Evolutionary conservation across 2,329 filamentous ascomycete genomes (phyloP).

Genomic region (Phaeoacremonium minimum): DNA sequence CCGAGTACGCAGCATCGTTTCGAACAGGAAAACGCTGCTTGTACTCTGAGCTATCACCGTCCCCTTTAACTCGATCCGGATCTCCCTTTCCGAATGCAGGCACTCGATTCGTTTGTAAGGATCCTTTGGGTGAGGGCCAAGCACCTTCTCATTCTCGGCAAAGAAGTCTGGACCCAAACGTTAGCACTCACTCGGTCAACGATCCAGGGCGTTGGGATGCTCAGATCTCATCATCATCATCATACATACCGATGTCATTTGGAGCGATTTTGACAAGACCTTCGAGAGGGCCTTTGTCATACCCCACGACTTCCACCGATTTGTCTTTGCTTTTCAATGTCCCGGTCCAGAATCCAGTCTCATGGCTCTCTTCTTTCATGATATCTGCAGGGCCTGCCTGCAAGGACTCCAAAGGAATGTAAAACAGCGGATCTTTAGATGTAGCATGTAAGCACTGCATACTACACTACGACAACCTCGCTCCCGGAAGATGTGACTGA

Average conservation of each 20-base stretch:
- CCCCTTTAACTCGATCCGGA: constrained; percentile 46
- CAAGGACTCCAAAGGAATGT: constrained; percentile 20
- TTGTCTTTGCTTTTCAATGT: constrained; percentile 9
- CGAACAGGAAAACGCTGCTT: constrained; percentile 49
- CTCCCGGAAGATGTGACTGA: constrained; percentile 3
- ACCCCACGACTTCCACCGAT: constrained; percentile 15
- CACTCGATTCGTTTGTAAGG: constrained; percentile 63
- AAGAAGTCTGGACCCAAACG: constrained; percentile 26
- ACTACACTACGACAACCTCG: background rate
- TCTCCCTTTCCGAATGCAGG: constrained; percentile 45
- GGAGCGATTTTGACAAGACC: constrained; percentile 14
- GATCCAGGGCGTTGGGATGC: constrained; percentile 8
- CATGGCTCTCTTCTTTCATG: constrained; percentile 1
- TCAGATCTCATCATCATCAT: no score
- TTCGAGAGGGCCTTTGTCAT: constrained; percentile 8
- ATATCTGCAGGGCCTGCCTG: constrained; percentile 6
- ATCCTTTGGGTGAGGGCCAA: constrained; percentile 55
- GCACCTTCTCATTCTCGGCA: constrained; percentile 27
- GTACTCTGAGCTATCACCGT: constrained; percentile 39
- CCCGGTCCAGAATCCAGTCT: constrained; percentile 12
- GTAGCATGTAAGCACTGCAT: background rate
- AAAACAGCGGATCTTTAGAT: constrained; percentile 21
- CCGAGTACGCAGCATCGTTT: constrained; percentile 54
- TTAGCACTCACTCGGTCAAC: background rate
- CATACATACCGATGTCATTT: constrained; percentile 7